Conservation (phyloP, 2,329 filamentous ascomycete genomes). For the Sporothrix dimorphospora region DNA sequence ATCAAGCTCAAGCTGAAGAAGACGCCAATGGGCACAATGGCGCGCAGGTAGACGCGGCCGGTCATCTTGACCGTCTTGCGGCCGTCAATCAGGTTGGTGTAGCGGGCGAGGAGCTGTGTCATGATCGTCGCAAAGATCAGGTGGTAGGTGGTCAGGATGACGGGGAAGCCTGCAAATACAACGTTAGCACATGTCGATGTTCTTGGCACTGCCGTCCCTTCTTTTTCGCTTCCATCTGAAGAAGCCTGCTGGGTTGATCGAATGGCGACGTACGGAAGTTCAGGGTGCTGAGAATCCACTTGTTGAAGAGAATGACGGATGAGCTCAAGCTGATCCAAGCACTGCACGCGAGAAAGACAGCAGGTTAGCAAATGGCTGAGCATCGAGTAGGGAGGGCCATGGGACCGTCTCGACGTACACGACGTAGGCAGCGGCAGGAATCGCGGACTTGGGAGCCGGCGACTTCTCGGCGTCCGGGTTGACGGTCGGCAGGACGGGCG, state of each 20-base stretch:
- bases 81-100: constrained; percentile 86
- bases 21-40: constrained; percentile 91
- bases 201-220: not conserved
- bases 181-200: constrained; percentile 9
- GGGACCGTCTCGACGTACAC: constrained; percentile 49
- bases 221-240: too few species aligned
- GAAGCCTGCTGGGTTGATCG: not conserved
- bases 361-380: not conserved
- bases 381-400: not conserved
- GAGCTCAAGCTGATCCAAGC: constrained; percentile 92
- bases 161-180: constrained; percentile 60
- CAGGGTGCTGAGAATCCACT: constrained; percentile 88
- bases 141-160: constrained; percentile 95
- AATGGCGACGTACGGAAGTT: constrained; percentile 68
- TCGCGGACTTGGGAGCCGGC: constrained; percentile 62
- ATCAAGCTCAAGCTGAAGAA: constrained; percentile 97
- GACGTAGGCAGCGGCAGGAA: constrained; percentile 88
- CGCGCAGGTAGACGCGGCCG: constrained; percentile 85
- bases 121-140: constrained; percentile 89
- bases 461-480: constrained; percentile 76
- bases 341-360: constrained; percentile 50
- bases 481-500: constrained; percentile 74
- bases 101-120: constrained; percentile 90
- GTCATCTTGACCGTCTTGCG: constrained; percentile 98
- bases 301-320: constrained; percentile 98